Base-by-base conservation (phyloP, 2,329 filamentous ascomycete species). In the Botryotinia convoluta region DNA sequence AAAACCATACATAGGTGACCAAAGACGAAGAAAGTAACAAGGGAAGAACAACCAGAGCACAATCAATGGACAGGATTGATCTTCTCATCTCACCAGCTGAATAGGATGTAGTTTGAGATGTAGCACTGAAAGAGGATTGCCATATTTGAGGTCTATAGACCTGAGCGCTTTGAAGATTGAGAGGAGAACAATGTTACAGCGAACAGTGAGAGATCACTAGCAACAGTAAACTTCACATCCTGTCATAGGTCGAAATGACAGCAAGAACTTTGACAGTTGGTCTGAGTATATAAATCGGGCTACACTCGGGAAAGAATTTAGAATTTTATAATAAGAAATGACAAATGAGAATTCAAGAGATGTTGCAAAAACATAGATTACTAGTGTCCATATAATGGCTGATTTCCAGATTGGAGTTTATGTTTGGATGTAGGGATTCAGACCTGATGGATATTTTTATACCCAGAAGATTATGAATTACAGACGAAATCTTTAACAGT, bases 361-460 rank as follows among this genome's bases (percentile, higher is more conserved):
- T n/a, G 5, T 0, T n/a, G 20, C 26, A 26, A n/a, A 16, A 14
- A 5, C 16, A 51, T 51, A 2, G 12, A 51, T n/a, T n/a, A 20
- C 6, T 3, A 4, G 10, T 7, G 12, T 51, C 12, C 26, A 51
- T 26, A 51, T 16, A 1, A 0, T n/a, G 4, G 0, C 1, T 3
- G 2, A 51, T 16, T 1, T n/a, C 10, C 0, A 14, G 0, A 0
- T 16, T n/a, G 2, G 48, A n/a, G 12, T 16, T 54, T 7, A 7
- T n/a, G 1, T 54, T n/a, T n/a, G 48, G 10, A 54, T 3, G 10
- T 16, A n/a, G 5, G 48, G 4, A 51, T 51, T 14, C 12, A 51
- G 48, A 51, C 6, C 6, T 3, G 26, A 54, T n/a, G 48, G 2
- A 7, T 54, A 0, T 3, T 7, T 54, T 54, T 54, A n/a, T n/a